phyloP scores from a whole-genome alignment of 169 alveolate genomes.

The Eimeria falciformis region DNA sequence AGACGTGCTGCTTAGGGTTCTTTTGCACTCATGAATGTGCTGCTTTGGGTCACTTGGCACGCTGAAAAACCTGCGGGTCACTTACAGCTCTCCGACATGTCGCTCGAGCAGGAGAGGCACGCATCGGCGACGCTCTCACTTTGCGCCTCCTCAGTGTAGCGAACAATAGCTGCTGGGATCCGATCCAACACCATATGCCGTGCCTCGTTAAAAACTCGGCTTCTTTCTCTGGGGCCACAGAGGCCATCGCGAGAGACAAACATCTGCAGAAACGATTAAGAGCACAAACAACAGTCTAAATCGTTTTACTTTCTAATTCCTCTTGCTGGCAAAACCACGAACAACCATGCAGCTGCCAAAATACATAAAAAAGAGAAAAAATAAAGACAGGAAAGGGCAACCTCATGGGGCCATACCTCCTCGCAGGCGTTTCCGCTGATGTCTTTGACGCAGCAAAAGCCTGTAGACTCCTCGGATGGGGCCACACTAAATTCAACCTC shows the following conservation, averaged over 20 bases:
- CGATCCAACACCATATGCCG: neutral
- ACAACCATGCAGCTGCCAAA: no score
- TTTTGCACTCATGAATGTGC: no score
- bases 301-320: no score
- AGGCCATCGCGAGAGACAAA: neutral
- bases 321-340: no score
- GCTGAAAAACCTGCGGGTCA: neutral
- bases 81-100: neutral
- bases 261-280: neutral
- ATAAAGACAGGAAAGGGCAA: neutral
- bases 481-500: slow-evolving; percentile 1
- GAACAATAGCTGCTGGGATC: neutral
- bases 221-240: neutral
- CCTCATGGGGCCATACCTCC: neutral
- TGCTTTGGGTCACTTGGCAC: no score
- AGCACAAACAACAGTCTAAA: no score
- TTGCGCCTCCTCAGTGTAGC: neutral
- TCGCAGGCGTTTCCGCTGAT: neutral
- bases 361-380: neutral
- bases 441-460: neutral
- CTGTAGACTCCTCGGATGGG: neutral
- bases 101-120: neutral
- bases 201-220: neutral
- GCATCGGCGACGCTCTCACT: neutral
- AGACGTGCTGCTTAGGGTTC: no score